Conservation (phyloP, 129 eudicot genomes). For the Arctium lappa region DNA sequence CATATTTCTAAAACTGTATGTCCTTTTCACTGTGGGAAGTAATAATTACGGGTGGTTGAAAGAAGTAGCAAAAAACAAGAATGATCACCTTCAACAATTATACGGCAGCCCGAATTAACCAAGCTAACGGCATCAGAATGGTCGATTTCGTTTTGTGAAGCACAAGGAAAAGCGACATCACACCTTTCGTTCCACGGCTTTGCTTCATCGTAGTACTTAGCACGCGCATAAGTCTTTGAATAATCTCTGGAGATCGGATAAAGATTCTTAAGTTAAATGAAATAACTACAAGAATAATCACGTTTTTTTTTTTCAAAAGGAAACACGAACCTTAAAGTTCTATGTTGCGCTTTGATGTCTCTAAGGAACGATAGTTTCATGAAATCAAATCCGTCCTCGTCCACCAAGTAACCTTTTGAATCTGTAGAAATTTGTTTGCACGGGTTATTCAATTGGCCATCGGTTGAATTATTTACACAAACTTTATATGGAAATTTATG, state of each 20-base stretch:
- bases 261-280: background rate
- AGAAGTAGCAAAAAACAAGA: background rate
- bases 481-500: background rate
- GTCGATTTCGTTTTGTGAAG: slow-evolving; percentile 90
- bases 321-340: slow-evolving; percentile 83
- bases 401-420: slow-evolving; percentile 96
- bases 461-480: background rate
- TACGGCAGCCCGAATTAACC: slow-evolving; percentile 92
- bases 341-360: slow-evolving; percentile 83
- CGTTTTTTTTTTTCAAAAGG: background rate
- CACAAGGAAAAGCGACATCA: slow-evolving; percentile 97
- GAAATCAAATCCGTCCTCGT: slow-evolving; percentile 94
- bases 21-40: no score
- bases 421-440: slow-evolving; percentile 41
- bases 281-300: slow-evolving; percentile 4
- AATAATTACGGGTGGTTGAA: background rate
- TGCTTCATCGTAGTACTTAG: slow-evolving; percentile 91
- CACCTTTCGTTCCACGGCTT: slow-evolving; percentile 98
- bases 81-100: slow-evolving; percentile 82
- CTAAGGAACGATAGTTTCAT: slow-evolving; percentile 82
- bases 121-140: slow-evolving; percentile 88
- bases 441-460: background rate
- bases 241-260: slow-evolving; percentile 65
- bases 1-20: background rate
- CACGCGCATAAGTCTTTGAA: slow-evolving; percentile 93